Conservation (phyloP, 164 flowering plant genomes). For the Houttuynia cordata region DNA sequence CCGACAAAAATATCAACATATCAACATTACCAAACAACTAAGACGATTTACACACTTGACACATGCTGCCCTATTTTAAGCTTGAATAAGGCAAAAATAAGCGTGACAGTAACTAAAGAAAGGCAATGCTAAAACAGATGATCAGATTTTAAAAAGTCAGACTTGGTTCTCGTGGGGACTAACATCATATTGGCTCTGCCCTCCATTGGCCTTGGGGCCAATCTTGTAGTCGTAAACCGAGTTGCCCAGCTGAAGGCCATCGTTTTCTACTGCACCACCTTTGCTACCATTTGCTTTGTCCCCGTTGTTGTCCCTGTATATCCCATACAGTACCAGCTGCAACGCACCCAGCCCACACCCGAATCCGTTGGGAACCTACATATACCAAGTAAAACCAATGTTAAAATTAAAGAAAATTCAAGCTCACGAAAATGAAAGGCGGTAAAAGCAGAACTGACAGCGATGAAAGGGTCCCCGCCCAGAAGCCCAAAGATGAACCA, state of each 20-base stretch:
- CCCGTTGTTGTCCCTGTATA: neutral
- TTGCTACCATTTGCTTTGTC: neutral
- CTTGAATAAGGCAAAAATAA: no score
- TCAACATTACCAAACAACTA: no score
- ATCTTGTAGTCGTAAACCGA: neutral
- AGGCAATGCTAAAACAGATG: no score
- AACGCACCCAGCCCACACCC: neutral
- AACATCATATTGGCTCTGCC: neutral
- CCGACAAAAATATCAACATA: no score
- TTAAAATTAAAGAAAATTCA: no score
- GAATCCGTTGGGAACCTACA: neutral
- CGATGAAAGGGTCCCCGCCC: constrained; percentile 34
- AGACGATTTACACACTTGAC: no score
- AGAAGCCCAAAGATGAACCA: constrained; percentile 47
- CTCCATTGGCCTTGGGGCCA: neutral
- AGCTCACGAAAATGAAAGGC: neutral
- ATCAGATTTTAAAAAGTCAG: neutral
- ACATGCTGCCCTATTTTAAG: no score
- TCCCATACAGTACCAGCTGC: neutral
- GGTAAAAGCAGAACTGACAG: constrained; percentile 28
- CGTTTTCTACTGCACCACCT: neutral
- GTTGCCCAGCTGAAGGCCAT: neutral
- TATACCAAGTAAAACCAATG: neutral
- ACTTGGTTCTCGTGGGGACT: neutral
- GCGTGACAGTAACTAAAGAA: no score